phyloP scores from a whole-genome alignment of 208 protist genomes.

The Herpetomonas tarakana region DNA sequence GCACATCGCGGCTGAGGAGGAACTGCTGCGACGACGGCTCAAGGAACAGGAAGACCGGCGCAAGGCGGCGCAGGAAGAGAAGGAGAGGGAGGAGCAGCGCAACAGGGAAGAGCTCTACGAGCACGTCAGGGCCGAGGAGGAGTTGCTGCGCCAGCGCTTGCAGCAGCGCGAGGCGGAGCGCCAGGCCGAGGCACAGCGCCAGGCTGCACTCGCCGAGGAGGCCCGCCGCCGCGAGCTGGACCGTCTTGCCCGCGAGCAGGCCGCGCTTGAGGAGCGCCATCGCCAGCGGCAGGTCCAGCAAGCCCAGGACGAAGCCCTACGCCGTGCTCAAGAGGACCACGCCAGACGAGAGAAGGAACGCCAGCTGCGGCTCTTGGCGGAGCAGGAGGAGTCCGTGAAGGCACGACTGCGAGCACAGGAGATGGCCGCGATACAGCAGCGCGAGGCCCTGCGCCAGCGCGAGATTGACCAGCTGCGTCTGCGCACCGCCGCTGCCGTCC shows the following conservation, averaged over 20 bases:
- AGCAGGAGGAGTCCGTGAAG: constrained; percentile 61
- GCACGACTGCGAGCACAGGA: constrained; percentile 43
- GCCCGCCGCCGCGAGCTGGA: constrained; percentile 5
- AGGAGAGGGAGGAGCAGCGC: constrained; percentile 22
- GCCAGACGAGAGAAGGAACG: constrained; percentile 23
- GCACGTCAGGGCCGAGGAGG: constrained; percentile 65
- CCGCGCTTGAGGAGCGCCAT: constrained; percentile 16
- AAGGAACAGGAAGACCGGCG: constrained; percentile 42
- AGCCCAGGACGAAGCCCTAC: constrained; percentile 36
- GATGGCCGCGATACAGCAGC: constrained; percentile 35
- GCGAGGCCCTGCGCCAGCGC: constrained; percentile 15
- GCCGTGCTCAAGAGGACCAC: constrained; percentile 19
- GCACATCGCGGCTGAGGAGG: constrained; percentile 60
- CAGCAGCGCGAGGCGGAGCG: constrained; percentile 26
- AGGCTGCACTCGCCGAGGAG: constrained; percentile 13
- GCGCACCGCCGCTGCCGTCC: constrained; percentile 7
- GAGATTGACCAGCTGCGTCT: background rate
- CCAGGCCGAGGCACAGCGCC: constrained; percentile 14
- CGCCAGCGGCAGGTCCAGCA: constrained; percentile 14
- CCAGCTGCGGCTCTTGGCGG: constrained; percentile 40
- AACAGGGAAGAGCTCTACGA: constrained; percentile 51
- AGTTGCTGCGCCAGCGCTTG: constrained; percentile 48
- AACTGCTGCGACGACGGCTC: constrained; percentile 52
- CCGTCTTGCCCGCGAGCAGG: constrained; percentile 15
- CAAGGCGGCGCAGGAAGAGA: constrained; percentile 32